A percentile compares a stretch with the other conserved stretches of the same genome.
Evolutionary conservation across 2,329 filamentous ascomycete genomes (phyloP).

Genomic region (Trichoderma brevicompactum): DNA sequence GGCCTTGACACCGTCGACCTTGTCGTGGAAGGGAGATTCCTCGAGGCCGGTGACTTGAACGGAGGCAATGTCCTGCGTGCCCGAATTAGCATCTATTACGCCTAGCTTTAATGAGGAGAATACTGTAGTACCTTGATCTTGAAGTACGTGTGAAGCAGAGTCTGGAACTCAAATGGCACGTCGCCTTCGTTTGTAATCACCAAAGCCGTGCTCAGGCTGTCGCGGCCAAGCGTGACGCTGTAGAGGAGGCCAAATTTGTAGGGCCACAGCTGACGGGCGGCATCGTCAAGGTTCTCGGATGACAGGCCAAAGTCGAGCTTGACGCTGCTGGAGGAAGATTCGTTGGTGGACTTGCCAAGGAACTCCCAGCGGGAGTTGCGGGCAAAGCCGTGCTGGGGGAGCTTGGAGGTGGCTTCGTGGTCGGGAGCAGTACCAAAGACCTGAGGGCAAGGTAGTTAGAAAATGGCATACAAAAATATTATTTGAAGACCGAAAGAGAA

Average conservation of each 20-base stretch:
- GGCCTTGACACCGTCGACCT: conserved; percentile 68
- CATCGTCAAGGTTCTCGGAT: conserved; percentile 69
- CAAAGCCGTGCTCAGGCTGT: conserved; percentile 77
- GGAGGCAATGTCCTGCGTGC: conserved; percentile 73
- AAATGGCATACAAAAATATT: neutral
- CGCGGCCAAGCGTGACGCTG: conserved; percentile 80
- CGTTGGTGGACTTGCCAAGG: conserved; percentile 74
- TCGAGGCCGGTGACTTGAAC: conserved; percentile 76
- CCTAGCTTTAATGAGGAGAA: neutral
- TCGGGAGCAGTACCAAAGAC: conserved; percentile 83
- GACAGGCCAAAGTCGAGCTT: conserved; percentile 97
- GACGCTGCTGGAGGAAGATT: conserved; percentile 64
- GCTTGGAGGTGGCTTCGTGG: conserved; percentile 74
- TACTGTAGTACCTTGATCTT: conserved; percentile 67
- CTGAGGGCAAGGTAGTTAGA: conserved; percentile 47
- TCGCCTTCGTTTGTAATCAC: conserved; percentile 88
- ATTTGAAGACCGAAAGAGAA: neutral
- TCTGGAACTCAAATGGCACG: conserved; percentile 85
- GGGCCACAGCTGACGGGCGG: conserved; percentile 75
- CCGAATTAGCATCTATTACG: neutral
- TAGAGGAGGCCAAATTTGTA: conserved; percentile 90
- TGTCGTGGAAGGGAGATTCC: conserved; percentile 79
- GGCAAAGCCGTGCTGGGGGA: conserved; percentile 95
- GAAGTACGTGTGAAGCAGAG: conserved; percentile 90
- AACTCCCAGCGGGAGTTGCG: conserved; percentile 92